These are phyloP conservation scores for Bjerkandera adusta DNA, from an alignment of 1,284 basidiomycete species.

Conservation along the genomic window DNA sequence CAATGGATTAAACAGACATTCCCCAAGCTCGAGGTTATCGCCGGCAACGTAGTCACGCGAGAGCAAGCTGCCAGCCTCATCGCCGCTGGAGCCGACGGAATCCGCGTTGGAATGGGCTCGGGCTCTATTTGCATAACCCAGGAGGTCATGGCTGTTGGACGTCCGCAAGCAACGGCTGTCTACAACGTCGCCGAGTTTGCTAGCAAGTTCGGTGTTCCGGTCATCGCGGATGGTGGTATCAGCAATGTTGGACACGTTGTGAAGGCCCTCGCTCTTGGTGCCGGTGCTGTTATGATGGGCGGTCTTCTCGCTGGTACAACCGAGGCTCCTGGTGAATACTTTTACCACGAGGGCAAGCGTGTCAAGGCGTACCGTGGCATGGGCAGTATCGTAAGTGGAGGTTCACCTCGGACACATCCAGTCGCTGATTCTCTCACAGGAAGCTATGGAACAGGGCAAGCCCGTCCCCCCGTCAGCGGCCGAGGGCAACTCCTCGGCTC, in stretches of 20 bases:
- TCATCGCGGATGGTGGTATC: slow-evolving; percentile 98
- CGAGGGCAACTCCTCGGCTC: slow-evolving; percentile 30
- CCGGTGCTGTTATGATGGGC: slow-evolving; percentile 99
- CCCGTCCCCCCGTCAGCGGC: slow-evolving; percentile 29
- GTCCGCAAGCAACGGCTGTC: slow-evolving; percentile 97
- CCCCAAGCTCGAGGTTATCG: slow-evolving; percentile 89
- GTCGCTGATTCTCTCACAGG: slow-evolving; percentile 32
- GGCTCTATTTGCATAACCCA: slow-evolving; percentile 99
- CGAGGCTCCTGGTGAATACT: slow-evolving; percentile 98
- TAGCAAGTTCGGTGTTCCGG: slow-evolving; percentile 91
- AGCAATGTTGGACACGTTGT: slow-evolving; percentile 97
- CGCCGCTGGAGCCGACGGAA: slow-evolving; percentile 90
- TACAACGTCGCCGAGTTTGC: slow-evolving; percentile 95
- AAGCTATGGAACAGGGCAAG: slow-evolving; percentile 93
- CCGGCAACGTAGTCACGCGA: slow-evolving; percentile 96
- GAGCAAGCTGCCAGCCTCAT: slow-evolving; percentile 97
- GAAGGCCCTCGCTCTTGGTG: slow-evolving; percentile 93
- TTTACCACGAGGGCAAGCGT: slow-evolving; percentile 97
- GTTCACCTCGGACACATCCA: not conserved
- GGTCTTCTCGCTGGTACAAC: slow-evolving; percentile 94
- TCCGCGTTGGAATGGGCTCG: slow-evolving; percentile 96
- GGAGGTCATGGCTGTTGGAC: slow-evolving; percentile 99
- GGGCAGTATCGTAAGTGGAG: slow-evolving; percentile 69
- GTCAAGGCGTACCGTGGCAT: slow-evolving; percentile 99
- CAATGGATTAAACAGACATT: slow-evolving; percentile 89